Evolutionary conservation across 176 grass and related monocot genomes (phyloP).

Genomic region (Carex myosuroides): DNA sequence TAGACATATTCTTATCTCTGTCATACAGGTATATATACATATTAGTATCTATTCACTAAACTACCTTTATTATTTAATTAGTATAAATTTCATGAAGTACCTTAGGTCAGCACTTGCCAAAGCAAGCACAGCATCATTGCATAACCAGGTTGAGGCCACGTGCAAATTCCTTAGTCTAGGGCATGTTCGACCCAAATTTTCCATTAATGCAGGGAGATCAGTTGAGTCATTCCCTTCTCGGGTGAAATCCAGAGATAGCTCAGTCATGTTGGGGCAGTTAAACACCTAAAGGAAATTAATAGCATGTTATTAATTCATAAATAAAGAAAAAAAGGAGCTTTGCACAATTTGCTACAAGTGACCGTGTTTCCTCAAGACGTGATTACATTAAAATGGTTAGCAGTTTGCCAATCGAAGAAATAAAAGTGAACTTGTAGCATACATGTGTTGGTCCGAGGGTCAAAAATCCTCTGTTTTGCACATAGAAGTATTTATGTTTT

Average conservation of each 20-base stretch:
- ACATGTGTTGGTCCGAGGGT: no score
- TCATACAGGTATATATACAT: not conserved
- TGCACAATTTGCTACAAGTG: not conserved
- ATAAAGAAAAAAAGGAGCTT: not conserved
- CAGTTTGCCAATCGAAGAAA: not conserved
- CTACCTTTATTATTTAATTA: not conserved
- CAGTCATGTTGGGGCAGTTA: conserved; percentile 77
- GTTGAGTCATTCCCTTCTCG: conserved; percentile 67
- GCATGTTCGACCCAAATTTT: conserved; percentile 63
- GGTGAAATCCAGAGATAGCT: conserved; percentile 56
- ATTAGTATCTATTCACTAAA: not conserved
- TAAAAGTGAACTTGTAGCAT: not conserved
- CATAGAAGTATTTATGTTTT: no score
- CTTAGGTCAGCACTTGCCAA: conserved; percentile 63
- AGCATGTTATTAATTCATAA: not conserved
- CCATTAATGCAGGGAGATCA: conserved; percentile 59
- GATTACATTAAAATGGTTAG: not conserved
- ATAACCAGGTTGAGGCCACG: conserved; percentile 56
- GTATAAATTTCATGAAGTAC: conserved; percentile 29
- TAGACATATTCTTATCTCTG: not conserved
- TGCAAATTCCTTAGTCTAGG: conserved; percentile 58
- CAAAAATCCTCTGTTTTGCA: no score
- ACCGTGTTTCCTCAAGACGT: not conserved
- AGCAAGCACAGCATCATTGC: conserved; percentile 75
- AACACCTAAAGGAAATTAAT: conserved; percentile 50